Evolutionary conservation across 169 alveolate species (phyloP).

Genomic region (Theileria orientalis): DNA sequence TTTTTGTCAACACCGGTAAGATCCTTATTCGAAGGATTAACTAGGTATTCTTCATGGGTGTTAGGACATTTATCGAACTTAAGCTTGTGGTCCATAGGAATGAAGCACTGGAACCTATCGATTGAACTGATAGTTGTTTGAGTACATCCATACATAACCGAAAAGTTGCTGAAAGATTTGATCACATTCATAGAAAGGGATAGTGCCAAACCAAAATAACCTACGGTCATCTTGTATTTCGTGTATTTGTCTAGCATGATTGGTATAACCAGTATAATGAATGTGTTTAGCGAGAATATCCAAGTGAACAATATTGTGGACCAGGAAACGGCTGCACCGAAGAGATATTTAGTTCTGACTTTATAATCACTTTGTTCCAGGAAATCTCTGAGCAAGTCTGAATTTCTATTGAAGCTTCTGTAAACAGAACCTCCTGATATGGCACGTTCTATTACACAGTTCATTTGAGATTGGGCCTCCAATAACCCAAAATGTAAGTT

Average conservation of each 20-base stretch:
- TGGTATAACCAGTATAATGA: too few relatives aligned
- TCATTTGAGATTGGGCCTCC: constrained; percentile 19
- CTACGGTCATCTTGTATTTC: too few relatives aligned
- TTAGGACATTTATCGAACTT: too few relatives aligned
- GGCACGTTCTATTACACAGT: constrained; percentile 17
- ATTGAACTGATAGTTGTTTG: too few relatives aligned
- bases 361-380: constrained; percentile 1
- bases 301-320: background rate
- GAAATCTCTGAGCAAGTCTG: background rate
- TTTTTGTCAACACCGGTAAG: background rate
- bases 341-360: background rate
- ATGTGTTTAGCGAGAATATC: background rate
- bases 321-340: background rate
- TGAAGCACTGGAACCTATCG: constrained; percentile 2
- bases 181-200: too few relatives aligned
- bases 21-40: background rate
- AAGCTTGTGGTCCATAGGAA: too few relatives aligned
- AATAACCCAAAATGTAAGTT: constrained; percentile 8
- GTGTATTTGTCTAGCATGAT: background rate
- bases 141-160: constrained; percentile 2
- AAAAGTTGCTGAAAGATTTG: background rate
- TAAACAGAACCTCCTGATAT: constrained; percentile 31
- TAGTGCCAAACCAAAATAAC: too few relatives aligned
- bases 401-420: constrained; percentile 32
- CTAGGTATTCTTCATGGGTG: too few relatives aligned